These are phyloP conservation scores for Dalbergia cultrata DNA, from an alignment of 306 rosid species.

Conservation along the genomic window DNA sequence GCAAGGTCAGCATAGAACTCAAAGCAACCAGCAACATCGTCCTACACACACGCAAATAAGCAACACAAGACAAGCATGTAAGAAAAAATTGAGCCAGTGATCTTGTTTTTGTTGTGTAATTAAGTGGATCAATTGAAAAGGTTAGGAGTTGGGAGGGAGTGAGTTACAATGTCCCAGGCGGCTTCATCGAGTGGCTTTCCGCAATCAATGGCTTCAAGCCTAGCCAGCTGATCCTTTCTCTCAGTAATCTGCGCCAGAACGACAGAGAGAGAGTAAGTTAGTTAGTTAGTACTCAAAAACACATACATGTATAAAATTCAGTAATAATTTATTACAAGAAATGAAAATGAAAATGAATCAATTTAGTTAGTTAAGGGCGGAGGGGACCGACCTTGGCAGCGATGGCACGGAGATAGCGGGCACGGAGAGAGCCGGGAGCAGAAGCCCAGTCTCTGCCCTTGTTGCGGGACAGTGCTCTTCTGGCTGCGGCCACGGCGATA, in stretches of 20 bases:
- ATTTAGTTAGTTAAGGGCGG: too few relatives aligned
- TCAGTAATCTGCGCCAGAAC: constrained; percentile 63
- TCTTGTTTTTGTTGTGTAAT: too few relatives aligned
- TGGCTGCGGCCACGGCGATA: constrained; percentile 85
- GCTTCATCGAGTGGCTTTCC: constrained; percentile 98
- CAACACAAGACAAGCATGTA: neutral
- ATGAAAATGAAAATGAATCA: neutral
- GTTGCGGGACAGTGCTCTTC: constrained; percentile 73
- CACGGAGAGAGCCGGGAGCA: constrained; percentile 85
- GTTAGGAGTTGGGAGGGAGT: neutral
- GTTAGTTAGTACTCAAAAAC: neutral
- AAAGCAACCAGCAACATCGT: constrained; percentile 97
- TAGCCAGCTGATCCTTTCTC: constrained; percentile 69
- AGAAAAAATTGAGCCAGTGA: neutral
- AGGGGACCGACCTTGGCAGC: constrained; percentile 66
- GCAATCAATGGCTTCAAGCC: constrained; percentile 76
- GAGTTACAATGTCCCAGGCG: constrained; percentile 88
- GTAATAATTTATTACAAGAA: too few relatives aligned
- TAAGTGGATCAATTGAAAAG: neutral
- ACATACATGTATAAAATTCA: too few relatives aligned
- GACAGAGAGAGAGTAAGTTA: neutral
- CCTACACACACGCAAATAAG: constrained; percentile 54
- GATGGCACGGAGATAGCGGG: constrained; percentile 90
- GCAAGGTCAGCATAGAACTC: constrained; percentile 97
- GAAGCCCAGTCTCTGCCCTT: constrained; percentile 82